phyloP scores from a whole-genome alignment of 2,329 filamentous ascomycete genomes.

The Beauveria sp. region DNA sequence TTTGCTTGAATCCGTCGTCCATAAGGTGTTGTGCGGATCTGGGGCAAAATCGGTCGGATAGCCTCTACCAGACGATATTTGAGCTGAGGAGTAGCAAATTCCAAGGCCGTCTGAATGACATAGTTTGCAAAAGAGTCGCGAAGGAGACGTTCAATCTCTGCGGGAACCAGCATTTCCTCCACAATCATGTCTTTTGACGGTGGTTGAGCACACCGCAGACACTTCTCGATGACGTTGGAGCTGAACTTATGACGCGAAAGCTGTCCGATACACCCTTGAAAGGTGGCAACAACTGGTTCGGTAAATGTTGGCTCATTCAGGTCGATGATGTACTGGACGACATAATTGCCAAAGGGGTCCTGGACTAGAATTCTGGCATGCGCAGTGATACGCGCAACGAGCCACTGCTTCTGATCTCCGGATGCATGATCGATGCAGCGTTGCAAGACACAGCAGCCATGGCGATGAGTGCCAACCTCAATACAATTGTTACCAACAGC shows the following conservation, averaged over 20 bases:
- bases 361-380: constrained; percentile 87
- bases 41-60: constrained; percentile 76
- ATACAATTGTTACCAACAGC: constrained; percentile 83
- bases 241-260: constrained; percentile 96
- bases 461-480: constrained; percentile 89
- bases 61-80: constrained; percentile 72
- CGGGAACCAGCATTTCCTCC: constrained; percentile 65
- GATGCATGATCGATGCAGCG: constrained; percentile 97
- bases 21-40: constrained; percentile 85
- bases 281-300: constrained; percentile 75
- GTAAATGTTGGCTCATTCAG: constrained; percentile 83
- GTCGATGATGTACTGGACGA: constrained; percentile 97
- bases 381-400: constrained; percentile 80
- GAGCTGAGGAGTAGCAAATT: constrained; percentile 67
- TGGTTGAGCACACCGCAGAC: constrained; percentile 72
- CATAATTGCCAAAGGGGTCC: constrained; percentile 97
- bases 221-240: constrained; percentile 98
- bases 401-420: constrained; percentile 76
- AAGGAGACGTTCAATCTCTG: constrained; percentile 80
- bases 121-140: constrained; percentile 96
- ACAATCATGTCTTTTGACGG: constrained; percentile 74
- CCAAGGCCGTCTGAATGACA: constrained; percentile 91
- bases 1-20: constrained; percentile 91
- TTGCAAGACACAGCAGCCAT: constrained; percentile 96
- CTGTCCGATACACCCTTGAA: constrained; percentile 62